Base-by-base conservation (phyloP, 2,329 filamentous ascomycete genomes). In the Calonectria fujianensis region DNA sequence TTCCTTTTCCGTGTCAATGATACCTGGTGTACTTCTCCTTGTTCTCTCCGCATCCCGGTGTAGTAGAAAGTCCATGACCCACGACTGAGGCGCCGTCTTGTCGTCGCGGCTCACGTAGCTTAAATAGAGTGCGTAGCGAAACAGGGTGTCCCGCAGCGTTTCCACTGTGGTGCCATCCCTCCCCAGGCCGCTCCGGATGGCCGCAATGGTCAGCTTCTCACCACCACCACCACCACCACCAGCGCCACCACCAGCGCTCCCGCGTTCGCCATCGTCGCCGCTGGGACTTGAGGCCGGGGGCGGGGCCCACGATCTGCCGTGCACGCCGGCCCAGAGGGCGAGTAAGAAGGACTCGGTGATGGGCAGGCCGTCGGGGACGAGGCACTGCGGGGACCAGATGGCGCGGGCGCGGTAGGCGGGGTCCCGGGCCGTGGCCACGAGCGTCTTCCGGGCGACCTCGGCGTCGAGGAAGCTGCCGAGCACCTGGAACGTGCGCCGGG, bases 331-430 rank as follows among this genome's bases (percentile, higher is more conserved):
- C 76, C 80, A 82, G 32, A 84, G 73, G 9, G 83, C 84, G 37
- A 81, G 80, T 16, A 85, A 76, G 70, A 85, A 85, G 57, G 82
- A 82, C 50, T 80, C 77, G 13, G 80, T 76, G 16, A 85, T 69
- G 41, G 79, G 83, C 10, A 85, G 73, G 18, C 76, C 73, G 18
- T 67, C 68, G 5, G 84, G 84, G 18, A 84, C 82, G 50, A 76
- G 75, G 77, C 84, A 85, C n/a, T 77, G 73, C n/a, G 84, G 84
- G 24, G 84, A 85, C 84, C 84, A 85, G 69, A 85, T 81, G 14
- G 81, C 80, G n/a, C 74, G 76, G 11, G 76, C 76, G 11, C 83
- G 78, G 7, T 52, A 57, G 32, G 75, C 52, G 27, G 82, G 78
- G 63, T 82, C 78, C 29, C 75, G 69, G 7, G 81, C 77, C 16